Evolutionary conservation across 1,139 yeast genomes (phyloP).

Genomic region (Taphrina populina): DNA sequence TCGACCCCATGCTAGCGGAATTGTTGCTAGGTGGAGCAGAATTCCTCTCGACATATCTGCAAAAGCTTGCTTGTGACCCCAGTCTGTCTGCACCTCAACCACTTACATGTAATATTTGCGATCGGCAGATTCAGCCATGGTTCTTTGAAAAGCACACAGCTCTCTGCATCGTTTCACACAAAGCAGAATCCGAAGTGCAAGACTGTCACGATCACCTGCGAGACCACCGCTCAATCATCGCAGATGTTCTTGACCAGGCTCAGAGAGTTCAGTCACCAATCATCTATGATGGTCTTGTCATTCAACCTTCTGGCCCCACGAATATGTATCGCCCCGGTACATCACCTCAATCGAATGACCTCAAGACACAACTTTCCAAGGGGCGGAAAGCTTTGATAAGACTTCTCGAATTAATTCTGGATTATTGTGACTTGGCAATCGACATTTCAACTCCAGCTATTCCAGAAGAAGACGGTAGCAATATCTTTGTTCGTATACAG

Average conservation of each 20-base stretch:
- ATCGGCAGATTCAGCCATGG: slow-evolving; percentile 90
- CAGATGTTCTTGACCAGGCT: slow-evolving; percentile 50
- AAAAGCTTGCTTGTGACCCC: slow-evolving; percentile 56
- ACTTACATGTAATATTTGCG: slow-evolving; percentile 88
- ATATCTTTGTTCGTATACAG: slow-evolving; percentile 39
- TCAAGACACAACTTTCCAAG: slow-evolving; percentile 25
- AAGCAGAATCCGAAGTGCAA: slow-evolving; percentile 76
- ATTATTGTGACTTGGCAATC: slow-evolving; percentile 74
- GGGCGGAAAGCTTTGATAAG: slow-evolving; percentile 40
- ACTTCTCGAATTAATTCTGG: slow-evolving; percentile 61
- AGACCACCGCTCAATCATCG: slow-evolving; percentile 65
- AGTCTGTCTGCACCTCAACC: slow-evolving; percentile 68
- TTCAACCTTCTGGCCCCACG: neutral
- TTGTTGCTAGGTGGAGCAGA: slow-evolving; percentile 87
- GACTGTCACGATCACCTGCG: slow-evolving; percentile 69
- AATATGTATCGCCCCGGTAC: neutral
- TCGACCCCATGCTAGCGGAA: slow-evolving; percentile 66
- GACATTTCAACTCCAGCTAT: slow-evolving; percentile 60
- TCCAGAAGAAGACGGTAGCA: slow-evolving; percentile 40
- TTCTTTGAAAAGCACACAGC: slow-evolving; percentile 92
- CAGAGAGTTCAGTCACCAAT: slow-evolving; percentile 15
- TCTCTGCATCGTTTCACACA: slow-evolving; percentile 80
- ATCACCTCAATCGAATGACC: neutral
- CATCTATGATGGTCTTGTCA: neutral
- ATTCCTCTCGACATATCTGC: slow-evolving; percentile 71